These are phyloP conservation scores for Neurospora tetrasperma DNA, from an alignment of 495 filamentous ascomycete species.

Conservation along the genomic window DNA sequence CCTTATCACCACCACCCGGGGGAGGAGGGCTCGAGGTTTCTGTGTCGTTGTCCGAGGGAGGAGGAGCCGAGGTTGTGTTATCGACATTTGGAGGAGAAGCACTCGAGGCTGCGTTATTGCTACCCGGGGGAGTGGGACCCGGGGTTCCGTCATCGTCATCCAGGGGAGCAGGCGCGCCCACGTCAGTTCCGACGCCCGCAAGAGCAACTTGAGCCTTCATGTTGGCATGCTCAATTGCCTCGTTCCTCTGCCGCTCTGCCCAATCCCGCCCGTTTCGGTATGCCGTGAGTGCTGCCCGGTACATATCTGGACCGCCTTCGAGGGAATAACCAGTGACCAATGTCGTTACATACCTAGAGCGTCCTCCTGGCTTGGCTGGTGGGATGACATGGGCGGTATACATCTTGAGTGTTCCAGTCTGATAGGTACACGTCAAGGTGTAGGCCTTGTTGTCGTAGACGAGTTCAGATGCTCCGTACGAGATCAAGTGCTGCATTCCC, in stretches of 20 bases:
- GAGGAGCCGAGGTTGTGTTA: not conserved
- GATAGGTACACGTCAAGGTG: not conserved
- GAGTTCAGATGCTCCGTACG: not conserved
- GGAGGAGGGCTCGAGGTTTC: not conserved
- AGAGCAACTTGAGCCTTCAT: not conserved
- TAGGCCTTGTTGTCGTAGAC: not conserved
- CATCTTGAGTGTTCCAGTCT: not conserved
- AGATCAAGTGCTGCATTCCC: too few species aligned
- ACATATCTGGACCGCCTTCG: not conserved
- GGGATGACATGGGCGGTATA: not conserved
- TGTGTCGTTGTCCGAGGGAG: not conserved
- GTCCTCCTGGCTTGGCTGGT: not conserved
- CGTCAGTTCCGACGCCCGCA: not conserved
- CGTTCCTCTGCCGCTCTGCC: not conserved
- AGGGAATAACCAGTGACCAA: not conserved
- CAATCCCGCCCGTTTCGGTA: not conserved
- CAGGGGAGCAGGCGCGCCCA: not conserved
- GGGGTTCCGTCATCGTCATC: not conserved
- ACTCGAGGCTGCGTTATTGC: not conserved
- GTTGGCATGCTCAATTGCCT: not conserved
- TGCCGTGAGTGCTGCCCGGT: not conserved
- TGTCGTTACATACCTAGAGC: not conserved
- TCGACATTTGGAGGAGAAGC: not conserved
- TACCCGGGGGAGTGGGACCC: not conserved
- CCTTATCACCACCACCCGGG: not conserved